Conservation (phyloP, 2,329 filamentous ascomycete species). For the Bipolaris sorokiniana region DNA sequence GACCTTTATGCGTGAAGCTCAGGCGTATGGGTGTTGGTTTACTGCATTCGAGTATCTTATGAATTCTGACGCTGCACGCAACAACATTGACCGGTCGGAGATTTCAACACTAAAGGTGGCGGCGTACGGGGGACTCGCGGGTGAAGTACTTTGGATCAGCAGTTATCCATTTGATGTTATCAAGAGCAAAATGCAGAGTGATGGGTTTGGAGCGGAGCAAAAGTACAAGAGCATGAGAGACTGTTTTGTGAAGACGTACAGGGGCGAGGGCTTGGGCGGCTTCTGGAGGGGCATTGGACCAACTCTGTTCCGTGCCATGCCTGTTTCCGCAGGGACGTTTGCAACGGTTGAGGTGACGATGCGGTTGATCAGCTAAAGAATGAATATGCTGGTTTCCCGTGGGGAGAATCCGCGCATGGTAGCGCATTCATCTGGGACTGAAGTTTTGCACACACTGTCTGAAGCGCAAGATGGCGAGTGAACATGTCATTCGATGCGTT, state of each 20-base stretch:
- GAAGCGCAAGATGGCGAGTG: too few species aligned
- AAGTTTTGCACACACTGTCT: background rate
- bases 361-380: constrained; percentile 25
- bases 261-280: constrained; percentile 74
- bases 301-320: constrained; percentile 92
- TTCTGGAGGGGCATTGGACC: constrained; percentile 97
- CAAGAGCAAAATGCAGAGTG: constrained; percentile 99
- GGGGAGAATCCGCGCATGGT: background rate
- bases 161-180: constrained; percentile 97
- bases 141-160: constrained; percentile 89
- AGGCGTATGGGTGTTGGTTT: constrained; percentile 97
- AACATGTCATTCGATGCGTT: background rate
- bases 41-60: constrained; percentile 94
- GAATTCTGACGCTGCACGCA: constrained; percentile 83
- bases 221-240: constrained; percentile 83
- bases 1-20: constrained; percentile 85
- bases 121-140: constrained; percentile 88
- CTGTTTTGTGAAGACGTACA: constrained; percentile 84
- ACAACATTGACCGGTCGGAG: constrained; percentile 74
- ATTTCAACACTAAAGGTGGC: constrained; percentile 87
- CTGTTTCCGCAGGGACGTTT: constrained; percentile 97
- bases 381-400: background rate
- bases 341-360: constrained; percentile 62
- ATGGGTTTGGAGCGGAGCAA: constrained; percentile 78
- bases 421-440: background rate